These are phyloP conservation scores for Neospora caninum DNA, from an alignment of 169 alveolate genomes.

Conservation along the genomic window DNA sequence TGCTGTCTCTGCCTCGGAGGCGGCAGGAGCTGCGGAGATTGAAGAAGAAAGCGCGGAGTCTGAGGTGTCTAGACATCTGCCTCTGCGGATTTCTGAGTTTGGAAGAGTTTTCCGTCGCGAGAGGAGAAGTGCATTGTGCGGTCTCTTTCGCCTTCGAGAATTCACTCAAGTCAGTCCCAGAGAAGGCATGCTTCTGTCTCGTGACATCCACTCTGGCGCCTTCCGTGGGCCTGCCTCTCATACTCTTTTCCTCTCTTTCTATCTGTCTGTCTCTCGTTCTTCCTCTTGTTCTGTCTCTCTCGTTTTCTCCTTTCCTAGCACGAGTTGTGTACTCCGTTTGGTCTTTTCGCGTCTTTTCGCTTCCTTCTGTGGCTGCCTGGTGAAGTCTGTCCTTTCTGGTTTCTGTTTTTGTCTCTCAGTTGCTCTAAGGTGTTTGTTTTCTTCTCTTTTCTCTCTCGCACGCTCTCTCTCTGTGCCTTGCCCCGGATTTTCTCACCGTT, in stretches of 20 bases:
- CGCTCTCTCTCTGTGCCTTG: too few species aligned
- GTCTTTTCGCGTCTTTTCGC: too few species aligned
- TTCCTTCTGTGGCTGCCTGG: too few species aligned
- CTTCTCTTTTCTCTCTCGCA: background rate
- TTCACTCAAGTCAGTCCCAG: conserved; percentile 55
- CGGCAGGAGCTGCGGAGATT: background rate
- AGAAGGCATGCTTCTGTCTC: background rate
- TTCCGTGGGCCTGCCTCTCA: too few species aligned
- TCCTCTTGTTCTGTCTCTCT: background rate
- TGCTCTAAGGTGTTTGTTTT: background rate
- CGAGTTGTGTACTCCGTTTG: too few species aligned
- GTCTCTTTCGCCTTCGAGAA: conserved; percentile 88
- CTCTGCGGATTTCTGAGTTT: conserved; percentile 98
- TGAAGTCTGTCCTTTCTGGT: too few species aligned
- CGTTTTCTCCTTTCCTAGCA: background rate
- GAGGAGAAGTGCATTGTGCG: conserved; percentile 97
- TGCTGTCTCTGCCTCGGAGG: background rate
- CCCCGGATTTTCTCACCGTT: too few species aligned
- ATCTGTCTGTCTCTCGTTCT: background rate
- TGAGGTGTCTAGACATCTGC: conserved; percentile 79
- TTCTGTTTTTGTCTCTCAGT: background rate
- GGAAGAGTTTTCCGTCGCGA: conserved; percentile 99
- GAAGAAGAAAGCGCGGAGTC: background rate
- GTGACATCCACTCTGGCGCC: too few species aligned
- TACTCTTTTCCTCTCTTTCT: background rate